Base-by-base conservation (phyloP, 1,284 basidiomycete species). In the Papiliotrema laurentii region DNA sequence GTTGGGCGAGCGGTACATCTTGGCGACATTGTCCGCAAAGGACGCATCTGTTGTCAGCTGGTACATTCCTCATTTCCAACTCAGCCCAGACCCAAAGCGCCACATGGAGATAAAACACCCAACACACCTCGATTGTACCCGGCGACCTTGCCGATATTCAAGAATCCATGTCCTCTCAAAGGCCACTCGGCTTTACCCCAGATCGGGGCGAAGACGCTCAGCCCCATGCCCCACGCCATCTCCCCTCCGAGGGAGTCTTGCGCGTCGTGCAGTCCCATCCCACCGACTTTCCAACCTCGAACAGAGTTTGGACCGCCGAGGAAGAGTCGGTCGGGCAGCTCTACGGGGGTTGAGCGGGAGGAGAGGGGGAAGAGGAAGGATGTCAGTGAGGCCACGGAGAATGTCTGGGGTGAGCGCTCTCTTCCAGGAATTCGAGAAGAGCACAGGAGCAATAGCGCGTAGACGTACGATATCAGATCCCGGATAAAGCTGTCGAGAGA, bases 281-380 rank as follows among this genome's bases (percentile, higher is more conserved):
- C 81, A 62, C 91, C 93, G 25, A 83, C 78, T 50, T 82, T 83
- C 78, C 97, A 97, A 53, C 86, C 85, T 24, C 96, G 79, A 2
- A 98, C 79, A 42, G 83, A 88, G n/a, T 86, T 83, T 0, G 96
- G 92, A 0, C 94, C 96, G 25, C 94, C 96, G 0, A 97, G 79
- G 60, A 94, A 92, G 69, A 93, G 94, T 4, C 90, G 82, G 72
- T 99, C 96, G 1, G 72, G 30, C 80, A 82, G 66, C 56, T 47
- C 83, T 80, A 19, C 79, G 65, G 31, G 77, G 49, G 51, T 36
- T 5, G 46, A 45, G 4, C 37, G 25, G 9, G 59, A 42, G 24
- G 54, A 67, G 30, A 72, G 61, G n/a, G 72, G 72, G 33, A 64
- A 61, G 28, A 73, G 61, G 24, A 69, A 47, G 2, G 71, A 68